Percentiles rank a stretch among this genome's conserved stretches.
These are phyloP conservation scores for Castanea mollissima DNA, from an alignment of 306 rosid genomes.

Conservation along the genomic window DNA sequence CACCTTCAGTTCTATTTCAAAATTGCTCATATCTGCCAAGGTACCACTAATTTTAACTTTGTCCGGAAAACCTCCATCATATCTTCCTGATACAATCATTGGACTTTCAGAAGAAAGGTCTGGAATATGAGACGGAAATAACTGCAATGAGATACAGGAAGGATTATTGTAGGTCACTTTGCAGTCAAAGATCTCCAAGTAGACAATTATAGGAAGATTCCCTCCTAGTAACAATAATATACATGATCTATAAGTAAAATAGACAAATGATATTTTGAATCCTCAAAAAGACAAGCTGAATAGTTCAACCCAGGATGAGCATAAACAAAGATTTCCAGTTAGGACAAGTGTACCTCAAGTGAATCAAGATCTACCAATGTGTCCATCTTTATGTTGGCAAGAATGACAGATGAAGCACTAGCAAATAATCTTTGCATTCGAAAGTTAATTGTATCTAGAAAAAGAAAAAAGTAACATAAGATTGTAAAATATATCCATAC, in stretches of 20 bases:
- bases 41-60: slow-evolving; percentile 60
- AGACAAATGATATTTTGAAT: background rate
- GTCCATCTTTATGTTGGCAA: slow-evolving; percentile 56
- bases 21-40: slow-evolving; percentile 67
- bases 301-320: slow-evolving; percentile 10
- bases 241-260: slow-evolving; percentile 7
- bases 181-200: background rate
- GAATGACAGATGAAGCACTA: slow-evolving; percentile 57
- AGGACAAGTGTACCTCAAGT: slow-evolving; percentile 53
- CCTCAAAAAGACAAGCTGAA: background rate
- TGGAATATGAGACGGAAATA: slow-evolving; percentile 63
- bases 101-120: slow-evolving; percentile 77
- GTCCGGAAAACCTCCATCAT: slow-evolving; percentile 67
- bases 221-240: slow-evolving; percentile 5
- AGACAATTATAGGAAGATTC: background rate
- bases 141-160: slow-evolving; percentile 44
- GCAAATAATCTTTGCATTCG: slow-evolving; percentile 61
- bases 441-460: slow-evolving; percentile 59
- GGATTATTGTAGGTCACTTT: slow-evolving; percentile 9
- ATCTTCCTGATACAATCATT: slow-evolving; percentile 86
- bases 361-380: slow-evolving; percentile 66
- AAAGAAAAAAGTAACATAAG: background rate
- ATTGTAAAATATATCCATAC: background rate
- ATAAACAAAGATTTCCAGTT: background rate
- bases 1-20: slow-evolving; percentile 54